phyloP scores from a whole-genome alignment of 169 alveolate genomes.

The Ichthyophthirius multifiliis region DNA sequence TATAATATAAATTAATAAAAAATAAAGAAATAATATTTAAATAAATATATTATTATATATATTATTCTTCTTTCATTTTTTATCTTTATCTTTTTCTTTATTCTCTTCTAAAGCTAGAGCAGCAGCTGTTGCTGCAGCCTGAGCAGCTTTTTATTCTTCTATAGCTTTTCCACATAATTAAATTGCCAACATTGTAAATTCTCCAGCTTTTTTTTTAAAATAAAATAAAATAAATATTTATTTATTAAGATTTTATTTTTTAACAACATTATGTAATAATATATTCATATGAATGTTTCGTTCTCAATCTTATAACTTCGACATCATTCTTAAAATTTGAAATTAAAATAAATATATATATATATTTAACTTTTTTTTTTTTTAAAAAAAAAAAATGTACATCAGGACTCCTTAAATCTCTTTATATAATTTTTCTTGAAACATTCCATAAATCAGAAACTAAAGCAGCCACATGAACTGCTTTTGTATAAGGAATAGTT shows the following conservation, averaged over 20 bases:
- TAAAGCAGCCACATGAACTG: slow-evolving; percentile 33
- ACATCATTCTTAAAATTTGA: slow-evolving; percentile 18
- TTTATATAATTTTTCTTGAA: slow-evolving; percentile 19
- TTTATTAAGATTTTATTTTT: not conserved
- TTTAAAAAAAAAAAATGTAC: not conserved
- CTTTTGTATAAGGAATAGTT: slow-evolving; percentile 31
- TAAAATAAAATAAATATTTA: not conserved
- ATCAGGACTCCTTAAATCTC: slow-evolving; percentile 19
- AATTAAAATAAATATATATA: not conserved
- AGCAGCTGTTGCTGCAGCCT: slow-evolving; percentile 14
- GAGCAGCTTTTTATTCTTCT: slow-evolving; percentile 27
- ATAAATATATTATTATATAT: too few relatives aligned
- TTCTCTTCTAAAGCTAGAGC: slow-evolving; percentile 36
- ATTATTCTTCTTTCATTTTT: too few relatives aligned
- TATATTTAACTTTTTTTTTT: not conserved
- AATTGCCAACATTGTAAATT: slow-evolving; percentile 35
- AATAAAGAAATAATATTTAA: too few relatives aligned
- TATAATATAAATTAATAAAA: too few relatives aligned
- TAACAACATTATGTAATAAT: slow-evolving; percentile 27
- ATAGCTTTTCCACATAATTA: slow-evolving; percentile 41
- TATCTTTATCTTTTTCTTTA: slow-evolving; percentile 1
- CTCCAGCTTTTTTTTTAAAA: slow-evolving; percentile 17
- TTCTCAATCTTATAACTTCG: slow-evolving; percentile 37
- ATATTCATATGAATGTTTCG: slow-evolving; percentile 28
- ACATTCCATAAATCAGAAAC: slow-evolving; percentile 46